Percentiles rank a stretch among this genome's conserved stretches.
phyloP scores from a whole-genome alignment of 805 yeast species.

The Priceomyces haplophilus region DNA sequence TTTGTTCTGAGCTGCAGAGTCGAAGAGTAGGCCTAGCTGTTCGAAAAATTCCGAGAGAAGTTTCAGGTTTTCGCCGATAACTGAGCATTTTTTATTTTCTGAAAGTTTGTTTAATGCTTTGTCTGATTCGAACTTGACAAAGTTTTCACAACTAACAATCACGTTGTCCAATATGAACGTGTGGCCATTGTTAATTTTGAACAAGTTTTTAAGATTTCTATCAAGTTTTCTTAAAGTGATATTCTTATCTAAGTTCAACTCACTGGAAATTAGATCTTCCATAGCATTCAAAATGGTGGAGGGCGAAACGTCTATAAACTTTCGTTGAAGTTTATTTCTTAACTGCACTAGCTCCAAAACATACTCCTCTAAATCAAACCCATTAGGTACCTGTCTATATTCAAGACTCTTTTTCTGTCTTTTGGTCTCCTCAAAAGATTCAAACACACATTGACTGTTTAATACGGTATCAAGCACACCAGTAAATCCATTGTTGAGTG shows the following conservation, averaged over 20 bases:
- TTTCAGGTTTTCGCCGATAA: constrained; percentile 14
- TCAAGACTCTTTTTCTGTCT: background rate
- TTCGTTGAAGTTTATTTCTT: constrained; percentile 14
- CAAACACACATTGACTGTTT: constrained; percentile 48
- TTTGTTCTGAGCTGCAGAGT: constrained; percentile 3
- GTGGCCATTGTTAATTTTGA: constrained; percentile 29
- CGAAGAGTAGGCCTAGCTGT: constrained; percentile 5
- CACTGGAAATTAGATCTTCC: constrained; percentile 13
- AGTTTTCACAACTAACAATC: constrained; percentile 25
- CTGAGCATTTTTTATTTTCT: constrained; percentile 6
- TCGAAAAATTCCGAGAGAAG: constrained; percentile 11
- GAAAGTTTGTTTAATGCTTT: constrained; percentile 10
- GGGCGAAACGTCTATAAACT: constrained; percentile 15
- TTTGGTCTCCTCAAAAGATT: constrained; percentile 33
- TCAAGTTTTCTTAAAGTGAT: constrained; percentile 24
- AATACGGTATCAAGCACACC: constrained; percentile 56
- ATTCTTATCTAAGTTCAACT: constrained; percentile 17
- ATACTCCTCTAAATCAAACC: constrained; percentile 32
- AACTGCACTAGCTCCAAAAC: constrained; percentile 26
- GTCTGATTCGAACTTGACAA: constrained; percentile 21
- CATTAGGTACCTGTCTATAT: constrained; percentile 33
- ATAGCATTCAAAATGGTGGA: constrained; percentile 15
- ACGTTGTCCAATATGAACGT: constrained; percentile 37
- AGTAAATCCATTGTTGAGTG: constrained; percentile 57
- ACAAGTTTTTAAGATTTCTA: constrained; percentile 29